Percentiles rank a stretch among this genome's conserved stretches.
Conservation (phyloP, 2,329 filamentous ascomycete species). For the Xylariaceae sp. region DNA sequence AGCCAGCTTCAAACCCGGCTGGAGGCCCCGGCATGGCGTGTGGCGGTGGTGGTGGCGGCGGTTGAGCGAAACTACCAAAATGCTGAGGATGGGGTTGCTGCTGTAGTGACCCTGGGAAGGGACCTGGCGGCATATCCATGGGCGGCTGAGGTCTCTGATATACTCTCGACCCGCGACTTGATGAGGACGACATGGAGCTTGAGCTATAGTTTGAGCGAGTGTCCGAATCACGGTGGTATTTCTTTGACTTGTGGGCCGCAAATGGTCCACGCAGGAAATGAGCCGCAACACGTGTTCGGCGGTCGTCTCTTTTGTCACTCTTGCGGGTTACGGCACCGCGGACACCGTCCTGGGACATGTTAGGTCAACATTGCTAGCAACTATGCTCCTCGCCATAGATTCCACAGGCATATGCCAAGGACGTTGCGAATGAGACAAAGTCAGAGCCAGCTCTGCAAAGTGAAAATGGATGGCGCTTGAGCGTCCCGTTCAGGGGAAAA, state of each 20-base stretch:
- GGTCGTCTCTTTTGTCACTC: slow-evolving; percentile 22
- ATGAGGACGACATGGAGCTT: slow-evolving; percentile 11
- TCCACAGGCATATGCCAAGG: too few relatives aligned
- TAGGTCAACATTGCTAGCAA: too few relatives aligned
- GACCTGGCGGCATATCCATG: background rate
- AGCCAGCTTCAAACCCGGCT: slow-evolving; percentile 24
- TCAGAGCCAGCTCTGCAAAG: too few relatives aligned
- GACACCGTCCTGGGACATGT: slow-evolving; percentile 19
- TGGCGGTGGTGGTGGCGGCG: slow-evolving; percentile 13
- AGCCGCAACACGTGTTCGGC: slow-evolving; percentile 22
- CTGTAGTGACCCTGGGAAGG: slow-evolving; percentile 5
- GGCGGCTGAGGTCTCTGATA: slow-evolving; percentile 8
- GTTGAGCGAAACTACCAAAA: slow-evolving; percentile 11
- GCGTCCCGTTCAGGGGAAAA: too few relatives aligned
- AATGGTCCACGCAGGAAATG: slow-evolving; percentile 31
- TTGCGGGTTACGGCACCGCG: slow-evolving; percentile 28
- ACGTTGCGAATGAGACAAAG: too few relatives aligned
- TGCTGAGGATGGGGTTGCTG: slow-evolving; percentile 11
- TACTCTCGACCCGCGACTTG: slow-evolving; percentile 10
- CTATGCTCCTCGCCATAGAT: too few relatives aligned
- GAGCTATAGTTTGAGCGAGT: slow-evolving; percentile 11
- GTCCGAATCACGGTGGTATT: slow-evolving; percentile 14
- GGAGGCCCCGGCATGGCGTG: slow-evolving; percentile 8
- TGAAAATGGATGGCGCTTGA: too few relatives aligned
- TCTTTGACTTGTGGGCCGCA: slow-evolving; percentile 22